phyloP scores from a whole-genome alignment of 139 green algal genomes.

The Choricystis sp. region DNA sequence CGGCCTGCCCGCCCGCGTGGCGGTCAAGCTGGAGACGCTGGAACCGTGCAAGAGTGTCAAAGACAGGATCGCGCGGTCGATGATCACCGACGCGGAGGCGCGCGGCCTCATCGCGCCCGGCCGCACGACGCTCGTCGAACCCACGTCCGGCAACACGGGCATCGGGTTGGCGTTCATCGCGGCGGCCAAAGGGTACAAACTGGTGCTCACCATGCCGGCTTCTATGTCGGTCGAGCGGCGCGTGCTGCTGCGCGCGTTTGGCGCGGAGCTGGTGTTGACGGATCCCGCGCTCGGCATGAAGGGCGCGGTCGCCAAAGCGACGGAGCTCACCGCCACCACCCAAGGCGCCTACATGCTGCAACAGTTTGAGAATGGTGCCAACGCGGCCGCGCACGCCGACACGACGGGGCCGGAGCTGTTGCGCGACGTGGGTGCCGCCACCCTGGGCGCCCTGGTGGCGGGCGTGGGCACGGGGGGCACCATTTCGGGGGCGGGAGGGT shows the following conservation, averaged over 20 bases:
- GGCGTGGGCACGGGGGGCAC: constrained; percentile 68
- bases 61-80: constrained; percentile 63
- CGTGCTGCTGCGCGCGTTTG: constrained; percentile 58
- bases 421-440: constrained; percentile 42
- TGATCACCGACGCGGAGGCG: constrained; percentile 73
- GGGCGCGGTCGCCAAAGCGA: constrained; percentile 70
- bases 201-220: constrained; percentile 88
- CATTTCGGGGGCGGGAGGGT: constrained; percentile 46
- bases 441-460: constrained; percentile 14
- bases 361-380: constrained; percentile 89
- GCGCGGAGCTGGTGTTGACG: constrained; percentile 62
- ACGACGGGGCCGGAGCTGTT: constrained; percentile 65
- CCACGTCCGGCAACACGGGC: constrained; percentile 85
- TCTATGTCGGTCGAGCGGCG: constrained; percentile 81
- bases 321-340: constrained; percentile 57
- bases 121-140: constrained; percentile 52
- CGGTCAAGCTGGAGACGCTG: constrained; percentile 81
- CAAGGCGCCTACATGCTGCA: constrained; percentile 62
- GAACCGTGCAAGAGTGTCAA: constrained; percentile 40
- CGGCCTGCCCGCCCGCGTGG: constrained; percentile 30
- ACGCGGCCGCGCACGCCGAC: constrained; percentile 53
- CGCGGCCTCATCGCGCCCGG: constrained; percentile 66
- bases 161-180: constrained; percentile 58
- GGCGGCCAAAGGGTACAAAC: constrained; percentile 75
- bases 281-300: constrained; percentile 69